A percentile compares a stretch with the other conserved stretches of the same genome.
These are phyloP conservation scores for Herpotrichia juniperi DNA, from an alignment of 2,329 filamentous ascomycete species.

Conservation along the genomic window DNA sequence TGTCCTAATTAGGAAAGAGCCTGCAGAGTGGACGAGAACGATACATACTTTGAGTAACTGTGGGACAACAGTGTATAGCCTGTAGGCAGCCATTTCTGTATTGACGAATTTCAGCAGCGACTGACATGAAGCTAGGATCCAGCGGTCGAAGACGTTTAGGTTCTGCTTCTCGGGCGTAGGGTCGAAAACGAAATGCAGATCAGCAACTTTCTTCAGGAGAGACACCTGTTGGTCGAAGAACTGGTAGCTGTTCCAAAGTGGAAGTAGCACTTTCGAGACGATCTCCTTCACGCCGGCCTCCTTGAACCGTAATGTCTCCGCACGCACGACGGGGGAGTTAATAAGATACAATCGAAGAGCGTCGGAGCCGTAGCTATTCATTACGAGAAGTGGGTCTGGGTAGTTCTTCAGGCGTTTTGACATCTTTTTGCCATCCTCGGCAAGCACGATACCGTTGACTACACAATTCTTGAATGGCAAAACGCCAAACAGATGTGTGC, in stretches of 20 bases:
- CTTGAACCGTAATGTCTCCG: constrained; percentile 89
- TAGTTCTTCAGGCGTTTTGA: constrained; percentile 97
- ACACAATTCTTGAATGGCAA: constrained; percentile 94
- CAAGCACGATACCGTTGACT: constrained; percentile 93
- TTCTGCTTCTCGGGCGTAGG: constrained; percentile 76
- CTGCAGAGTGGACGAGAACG: too few relatives aligned
- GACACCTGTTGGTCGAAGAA: constrained; percentile 91
- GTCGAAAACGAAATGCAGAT: constrained; percentile 79
- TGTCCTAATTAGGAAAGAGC: constrained; percentile 7
- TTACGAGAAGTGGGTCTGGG: constrained; percentile 82
- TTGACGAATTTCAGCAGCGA: constrained; percentile 91
- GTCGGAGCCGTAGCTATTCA: constrained; percentile 88
- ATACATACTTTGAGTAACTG: constrained; percentile 65
- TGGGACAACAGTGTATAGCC: constrained; percentile 85
- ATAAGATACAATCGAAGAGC: constrained; percentile 94
- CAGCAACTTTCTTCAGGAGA: constrained; percentile 83
- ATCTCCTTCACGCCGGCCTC: constrained; percentile 93
- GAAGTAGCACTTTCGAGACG: constrained; percentile 86
- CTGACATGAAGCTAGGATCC: constrained; percentile 93
- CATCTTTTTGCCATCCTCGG: constrained; percentile 98
- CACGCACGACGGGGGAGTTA: constrained; percentile 93
- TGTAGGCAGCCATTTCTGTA: constrained; percentile 81
- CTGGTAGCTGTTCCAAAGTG: constrained; percentile 95
- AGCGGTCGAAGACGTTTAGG: constrained; percentile 92
- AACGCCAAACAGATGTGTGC: constrained; percentile 82